These are phyloP conservation scores for Penicillium atrosanguineum DNA, from an alignment of 495 filamentous ascomycete genomes.

Conservation along the genomic window DNA sequence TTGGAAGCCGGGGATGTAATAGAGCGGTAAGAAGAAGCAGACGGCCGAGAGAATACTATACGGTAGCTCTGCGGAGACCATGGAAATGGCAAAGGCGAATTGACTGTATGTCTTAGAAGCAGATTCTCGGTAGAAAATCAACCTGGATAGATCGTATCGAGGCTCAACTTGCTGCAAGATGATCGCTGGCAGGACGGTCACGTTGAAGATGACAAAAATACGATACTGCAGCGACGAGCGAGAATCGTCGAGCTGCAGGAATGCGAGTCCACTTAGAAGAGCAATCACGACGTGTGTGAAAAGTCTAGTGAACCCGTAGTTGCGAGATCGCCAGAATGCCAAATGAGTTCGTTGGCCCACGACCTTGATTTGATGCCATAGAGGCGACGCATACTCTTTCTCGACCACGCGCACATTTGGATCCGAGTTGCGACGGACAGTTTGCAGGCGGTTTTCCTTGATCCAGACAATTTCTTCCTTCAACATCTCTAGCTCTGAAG, in stretches of 20 bases:
- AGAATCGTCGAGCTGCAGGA: slow-evolving; percentile 65
- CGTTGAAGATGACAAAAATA: slow-evolving; percentile 82
- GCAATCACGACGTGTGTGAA: slow-evolving; percentile 74
- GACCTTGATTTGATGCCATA: slow-evolving; percentile 66
- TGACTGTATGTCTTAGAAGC: slow-evolving; percentile 74
- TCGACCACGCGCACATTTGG: slow-evolving; percentile 32
- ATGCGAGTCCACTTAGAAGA: slow-evolving; percentile 71
- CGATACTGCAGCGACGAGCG: slow-evolving; percentile 70
- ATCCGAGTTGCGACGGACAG: slow-evolving; percentile 29
- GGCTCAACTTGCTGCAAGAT: slow-evolving; percentile 77
- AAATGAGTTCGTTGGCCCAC: slow-evolving; percentile 64
- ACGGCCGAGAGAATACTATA: slow-evolving; percentile 73
- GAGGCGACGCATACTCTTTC: slow-evolving; percentile 71
- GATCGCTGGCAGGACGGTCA: slow-evolving; percentile 71
- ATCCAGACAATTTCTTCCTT: slow-evolving; percentile 67
- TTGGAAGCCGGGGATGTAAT: slow-evolving; percentile 68
- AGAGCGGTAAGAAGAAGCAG: slow-evolving; percentile 70
- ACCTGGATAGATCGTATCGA: slow-evolving; percentile 69
- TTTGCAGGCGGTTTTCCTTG: slow-evolving; percentile 56
- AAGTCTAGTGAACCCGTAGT: slow-evolving; percentile 74
- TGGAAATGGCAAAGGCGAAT: slow-evolving; percentile 67
- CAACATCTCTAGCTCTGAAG: slow-evolving; percentile 62
- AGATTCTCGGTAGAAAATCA: slow-evolving; percentile 76
- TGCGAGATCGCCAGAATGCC: slow-evolving; percentile 70
- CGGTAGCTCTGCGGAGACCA: slow-evolving; percentile 73